phyloP scores from a whole-genome alignment of 257 asterid species.

The Solanum lignicaule region DNA sequence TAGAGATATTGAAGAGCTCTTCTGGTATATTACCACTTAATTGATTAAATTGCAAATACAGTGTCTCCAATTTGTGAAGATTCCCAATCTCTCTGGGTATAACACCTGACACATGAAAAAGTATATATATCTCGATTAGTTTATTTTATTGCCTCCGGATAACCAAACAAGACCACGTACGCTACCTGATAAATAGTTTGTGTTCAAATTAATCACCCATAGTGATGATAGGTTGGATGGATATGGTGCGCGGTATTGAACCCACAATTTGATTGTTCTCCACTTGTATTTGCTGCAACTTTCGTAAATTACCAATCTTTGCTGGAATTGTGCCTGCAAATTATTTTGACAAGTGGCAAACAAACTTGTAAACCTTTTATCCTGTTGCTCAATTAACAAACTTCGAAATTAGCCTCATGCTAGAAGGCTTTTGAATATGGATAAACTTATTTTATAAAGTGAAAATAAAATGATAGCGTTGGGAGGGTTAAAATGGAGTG shows the following conservation, averaged over 20 bases:
- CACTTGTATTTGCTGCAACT: not conserved
- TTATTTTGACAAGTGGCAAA: not conserved
- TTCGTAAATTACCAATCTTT: not conserved
- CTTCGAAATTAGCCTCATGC: not conserved
- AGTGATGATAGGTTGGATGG: not conserved
- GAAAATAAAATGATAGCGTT: no score
- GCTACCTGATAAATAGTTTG: not conserved
- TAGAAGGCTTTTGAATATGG: not conserved
- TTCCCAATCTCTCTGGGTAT: slow-evolving; percentile 22
- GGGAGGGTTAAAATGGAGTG: no score
- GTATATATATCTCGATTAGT: no score
- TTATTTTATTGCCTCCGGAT: no score
- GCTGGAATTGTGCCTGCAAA: not conserved
- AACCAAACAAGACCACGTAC: not conserved
- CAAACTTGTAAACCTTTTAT: no score
- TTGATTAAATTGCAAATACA: not conserved
- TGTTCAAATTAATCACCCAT: not conserved
- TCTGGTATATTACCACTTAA: slow-evolving; percentile 13
- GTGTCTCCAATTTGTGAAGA: not conserved
- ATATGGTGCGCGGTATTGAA: not conserved
- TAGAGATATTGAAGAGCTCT: slow-evolving; percentile 18
- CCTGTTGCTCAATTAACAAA: not conserved
- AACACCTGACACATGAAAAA: slow-evolving; percentile 10
- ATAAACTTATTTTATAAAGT: no score
- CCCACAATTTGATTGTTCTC: not conserved